Conservation (phyloP, 148 eudicot species). For the Chenopodium album region DNA sequence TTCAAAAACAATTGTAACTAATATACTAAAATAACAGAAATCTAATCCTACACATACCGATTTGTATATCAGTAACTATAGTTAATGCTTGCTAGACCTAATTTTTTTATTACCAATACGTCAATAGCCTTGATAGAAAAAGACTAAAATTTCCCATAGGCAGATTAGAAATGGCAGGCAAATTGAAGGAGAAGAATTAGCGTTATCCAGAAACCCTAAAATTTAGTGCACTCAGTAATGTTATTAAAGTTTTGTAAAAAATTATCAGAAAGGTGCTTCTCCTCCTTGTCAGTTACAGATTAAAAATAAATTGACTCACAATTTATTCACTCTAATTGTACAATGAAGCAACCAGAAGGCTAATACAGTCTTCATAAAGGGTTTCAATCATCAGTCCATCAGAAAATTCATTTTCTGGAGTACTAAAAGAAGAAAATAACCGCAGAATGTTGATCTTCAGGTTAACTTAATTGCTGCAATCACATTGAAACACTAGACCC, state of each 20-base stretch:
- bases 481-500: too few species aligned
- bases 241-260: too few species aligned
- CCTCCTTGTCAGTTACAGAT: background rate
- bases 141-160: too few species aligned
- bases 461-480: background rate
- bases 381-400: background rate
- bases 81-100: too few species aligned
- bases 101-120: background rate
- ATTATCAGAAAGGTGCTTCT: background rate
- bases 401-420: background rate
- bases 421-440: background rate
- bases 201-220: background rate
- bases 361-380: background rate
- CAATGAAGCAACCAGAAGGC: background rate
- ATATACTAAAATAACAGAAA: too few species aligned
- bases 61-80: too few species aligned
- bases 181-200: background rate
- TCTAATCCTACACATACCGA: too few species aligned
- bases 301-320: background rate
- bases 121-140: background rate
- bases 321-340: too few species aligned
- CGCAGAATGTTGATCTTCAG: background rate
- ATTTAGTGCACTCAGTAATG: too few species aligned
- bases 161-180: background rate
- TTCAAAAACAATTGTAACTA: too few species aligned